A percentile compares a stretch with the other conserved stretches of the same genome.
These are phyloP conservation scores for Flammula alnicola DNA, from an alignment of 1,284 basidiomycete species.

Conservation along the genomic window DNA sequence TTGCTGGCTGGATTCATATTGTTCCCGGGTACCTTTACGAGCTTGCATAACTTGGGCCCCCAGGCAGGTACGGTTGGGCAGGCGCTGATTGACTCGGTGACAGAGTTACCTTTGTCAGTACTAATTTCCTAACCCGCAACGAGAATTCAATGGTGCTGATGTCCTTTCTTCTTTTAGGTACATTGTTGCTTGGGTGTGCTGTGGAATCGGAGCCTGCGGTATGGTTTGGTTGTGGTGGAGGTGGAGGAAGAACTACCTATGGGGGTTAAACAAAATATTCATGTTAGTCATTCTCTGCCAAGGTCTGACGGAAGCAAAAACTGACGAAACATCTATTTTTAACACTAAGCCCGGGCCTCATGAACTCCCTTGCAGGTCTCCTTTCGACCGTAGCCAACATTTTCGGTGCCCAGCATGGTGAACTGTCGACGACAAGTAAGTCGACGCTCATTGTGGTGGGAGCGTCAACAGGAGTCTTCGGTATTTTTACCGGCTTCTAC, in stretches of 20 bases:
- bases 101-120: slow-evolving; percentile 49
- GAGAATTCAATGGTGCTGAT: slow-evolving; percentile 4
- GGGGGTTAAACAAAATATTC: slow-evolving; percentile 60
- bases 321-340: slow-evolving; percentile 2
- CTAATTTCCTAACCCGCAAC: slow-evolving; percentile 3
- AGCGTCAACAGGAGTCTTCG: slow-evolving; percentile 41
- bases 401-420: background rate
- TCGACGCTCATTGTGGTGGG: slow-evolving; percentile 8
- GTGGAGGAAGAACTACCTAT: slow-evolving; percentile 66
- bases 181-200: slow-evolving; percentile 56
- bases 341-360: slow-evolving; percentile 2
- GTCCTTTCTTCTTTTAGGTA: slow-evolving; percentile 38
- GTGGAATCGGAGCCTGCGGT: slow-evolving; percentile 51
- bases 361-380: background rate
- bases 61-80: slow-evolving; percentile 31
- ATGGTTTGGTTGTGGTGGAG: slow-evolving; percentile 63
- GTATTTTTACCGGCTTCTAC: slow-evolving; percentile 43
- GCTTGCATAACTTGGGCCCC: slow-evolving; percentile 38
- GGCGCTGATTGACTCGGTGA: slow-evolving; percentile 39
- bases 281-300: slow-evolving; percentile 42
- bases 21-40: slow-evolving; percentile 62
- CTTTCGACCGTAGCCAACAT: background rate
- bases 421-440: slow-evolving; percentile 25
- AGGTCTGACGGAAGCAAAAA: background rate
- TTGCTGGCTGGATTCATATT: slow-evolving; percentile 61